These are phyloP conservation scores for Pseudozyma sp. DNA, from an alignment of 1,284 basidiomycete genomes.

Conservation along the genomic window DNA sequence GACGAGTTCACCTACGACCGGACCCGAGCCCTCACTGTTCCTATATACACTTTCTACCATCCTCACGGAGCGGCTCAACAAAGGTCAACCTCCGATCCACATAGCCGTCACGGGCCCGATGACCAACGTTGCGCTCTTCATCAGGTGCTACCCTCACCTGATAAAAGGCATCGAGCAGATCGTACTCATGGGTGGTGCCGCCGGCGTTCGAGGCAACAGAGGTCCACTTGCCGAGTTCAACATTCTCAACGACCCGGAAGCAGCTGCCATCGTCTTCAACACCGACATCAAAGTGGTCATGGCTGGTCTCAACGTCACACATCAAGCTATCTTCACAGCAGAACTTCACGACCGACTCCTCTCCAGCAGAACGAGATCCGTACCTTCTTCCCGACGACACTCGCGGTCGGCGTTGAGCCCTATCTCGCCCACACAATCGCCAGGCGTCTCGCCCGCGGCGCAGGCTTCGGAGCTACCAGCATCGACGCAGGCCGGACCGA, in stretches of 20 bases:
- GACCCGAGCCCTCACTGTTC: slow-evolving; percentile 46
- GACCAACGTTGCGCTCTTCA: slow-evolving; percentile 62
- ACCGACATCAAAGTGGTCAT: slow-evolving; percentile 58
- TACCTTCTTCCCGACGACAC: slow-evolving; percentile 32
- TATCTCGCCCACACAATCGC: slow-evolving; percentile 20
- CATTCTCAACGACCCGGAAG: slow-evolving; percentile 63
- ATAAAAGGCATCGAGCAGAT: slow-evolving; percentile 54
- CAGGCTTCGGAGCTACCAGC: slow-evolving; percentile 18
- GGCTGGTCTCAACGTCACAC: slow-evolving; percentile 63
- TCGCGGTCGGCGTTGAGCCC: slow-evolving; percentile 18
- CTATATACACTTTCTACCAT: slow-evolving; percentile 66
- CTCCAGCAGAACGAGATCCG: slow-evolving; percentile 18
- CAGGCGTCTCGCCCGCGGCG: slow-evolving; percentile 16
- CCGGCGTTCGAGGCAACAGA: slow-evolving; percentile 56
- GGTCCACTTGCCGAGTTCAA: slow-evolving; percentile 61
- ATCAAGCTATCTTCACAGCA: slow-evolving; percentile 57
- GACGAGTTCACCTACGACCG: slow-evolving; percentile 40
- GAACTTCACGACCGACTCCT: slow-evolving; percentile 49
- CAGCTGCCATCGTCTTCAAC: slow-evolving; percentile 59
- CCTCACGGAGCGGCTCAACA: slow-evolving; percentile 69
- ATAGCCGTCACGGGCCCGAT: slow-evolving; percentile 61
- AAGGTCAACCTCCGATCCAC: slow-evolving; percentile 43
- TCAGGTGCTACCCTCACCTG: slow-evolving; percentile 53
- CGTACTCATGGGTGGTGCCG: slow-evolving; percentile 63
- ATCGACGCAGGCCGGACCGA: slow-evolving; percentile 25